A percentile compares a stretch with the other conserved stretches of the same genome.
Conservation (phyloP, 208 protist genomes). For the Endotrypanum monterogeii region DNA sequence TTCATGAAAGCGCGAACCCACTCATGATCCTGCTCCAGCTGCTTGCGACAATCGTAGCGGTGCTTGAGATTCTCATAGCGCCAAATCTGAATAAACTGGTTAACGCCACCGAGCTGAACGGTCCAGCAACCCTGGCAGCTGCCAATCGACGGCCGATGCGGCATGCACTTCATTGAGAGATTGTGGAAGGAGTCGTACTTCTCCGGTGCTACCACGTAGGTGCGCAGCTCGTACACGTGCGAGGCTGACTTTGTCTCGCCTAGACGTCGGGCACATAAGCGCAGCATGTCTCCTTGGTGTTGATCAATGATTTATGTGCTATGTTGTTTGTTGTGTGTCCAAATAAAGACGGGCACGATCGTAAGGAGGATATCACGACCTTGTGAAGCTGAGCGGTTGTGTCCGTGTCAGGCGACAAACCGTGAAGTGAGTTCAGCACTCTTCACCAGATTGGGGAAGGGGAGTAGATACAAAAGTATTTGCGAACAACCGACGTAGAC, state of each 20-base stretch:
- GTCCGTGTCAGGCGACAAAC: neutral
- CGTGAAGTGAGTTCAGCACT: neutral
- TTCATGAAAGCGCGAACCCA: slow-evolving; percentile 55
- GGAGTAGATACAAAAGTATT: neutral
- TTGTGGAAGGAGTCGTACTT: slow-evolving; percentile 63
- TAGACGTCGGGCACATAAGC: slow-evolving; percentile 23
- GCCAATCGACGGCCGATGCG: slow-evolving; percentile 42
- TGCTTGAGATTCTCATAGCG: slow-evolving; percentile 77
- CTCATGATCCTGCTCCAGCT: slow-evolving; percentile 58
- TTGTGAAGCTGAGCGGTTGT: neutral
- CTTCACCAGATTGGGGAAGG: neutral
- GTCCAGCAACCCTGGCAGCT: slow-evolving; percentile 74
- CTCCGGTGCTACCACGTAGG: slow-evolving; percentile 50
- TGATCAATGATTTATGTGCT: neutral
- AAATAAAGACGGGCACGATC: neutral
- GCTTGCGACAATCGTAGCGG: slow-evolving; percentile 55
- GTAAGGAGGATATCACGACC: neutral
- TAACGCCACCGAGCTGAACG: slow-evolving; percentile 71
- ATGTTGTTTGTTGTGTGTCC: neutral
- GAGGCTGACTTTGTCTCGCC: slow-evolving; percentile 19
- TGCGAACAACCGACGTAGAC: no score
- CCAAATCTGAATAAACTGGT: slow-evolving; percentile 79
- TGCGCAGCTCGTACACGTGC: slow-evolving; percentile 72
- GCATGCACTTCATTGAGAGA: slow-evolving; percentile 61
- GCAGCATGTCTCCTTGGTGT: slow-evolving; percentile 36